phyloP scores from a whole-genome alignment of 345 rosid genomes.

The Eucalyptus polyanthemos region DNA sequence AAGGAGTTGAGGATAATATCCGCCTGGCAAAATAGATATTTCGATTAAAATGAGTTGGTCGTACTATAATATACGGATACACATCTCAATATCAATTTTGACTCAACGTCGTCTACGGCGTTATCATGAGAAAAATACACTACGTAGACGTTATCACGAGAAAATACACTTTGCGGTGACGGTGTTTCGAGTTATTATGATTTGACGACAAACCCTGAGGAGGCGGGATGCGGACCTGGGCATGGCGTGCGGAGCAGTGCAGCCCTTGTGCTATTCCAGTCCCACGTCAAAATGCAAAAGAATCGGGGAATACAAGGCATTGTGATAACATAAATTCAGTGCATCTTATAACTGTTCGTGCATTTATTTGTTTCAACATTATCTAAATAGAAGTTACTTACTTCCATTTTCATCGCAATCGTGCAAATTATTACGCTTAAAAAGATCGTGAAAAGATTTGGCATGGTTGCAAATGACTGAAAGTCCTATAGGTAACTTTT shows the following conservation, averaged over 20 bases:
- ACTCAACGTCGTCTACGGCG: rapidly evolving
- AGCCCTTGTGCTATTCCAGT: neutral
- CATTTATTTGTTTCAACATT: neutral
- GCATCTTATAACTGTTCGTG: neutral
- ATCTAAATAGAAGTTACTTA: neutral
- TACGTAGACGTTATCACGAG: neutral
- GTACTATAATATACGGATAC: rapidly evolving
- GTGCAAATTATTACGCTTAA: neutral
- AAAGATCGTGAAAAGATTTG: neutral
- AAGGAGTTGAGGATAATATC: neutral
- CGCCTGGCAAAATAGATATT: neutral
- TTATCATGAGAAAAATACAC: neutral
- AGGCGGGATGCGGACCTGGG: neutral
- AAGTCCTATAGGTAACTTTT: neutral
- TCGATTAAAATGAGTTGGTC: neutral
- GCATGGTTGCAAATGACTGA: neutral
- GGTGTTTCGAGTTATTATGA: neutral
- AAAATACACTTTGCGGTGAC: neutral
- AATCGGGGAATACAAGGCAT: neutral
- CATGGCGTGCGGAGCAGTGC: neutral
- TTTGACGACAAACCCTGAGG: neutral
- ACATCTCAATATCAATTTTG: neutral
- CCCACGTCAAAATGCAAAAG: neutral
- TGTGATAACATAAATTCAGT: neutral
- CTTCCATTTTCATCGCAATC: neutral